Evolutionary conservation across 208 protist species (phyloP), one percentile per base, ranked within the genome.

Genomic region (Crithidia expoeki): DNA sequence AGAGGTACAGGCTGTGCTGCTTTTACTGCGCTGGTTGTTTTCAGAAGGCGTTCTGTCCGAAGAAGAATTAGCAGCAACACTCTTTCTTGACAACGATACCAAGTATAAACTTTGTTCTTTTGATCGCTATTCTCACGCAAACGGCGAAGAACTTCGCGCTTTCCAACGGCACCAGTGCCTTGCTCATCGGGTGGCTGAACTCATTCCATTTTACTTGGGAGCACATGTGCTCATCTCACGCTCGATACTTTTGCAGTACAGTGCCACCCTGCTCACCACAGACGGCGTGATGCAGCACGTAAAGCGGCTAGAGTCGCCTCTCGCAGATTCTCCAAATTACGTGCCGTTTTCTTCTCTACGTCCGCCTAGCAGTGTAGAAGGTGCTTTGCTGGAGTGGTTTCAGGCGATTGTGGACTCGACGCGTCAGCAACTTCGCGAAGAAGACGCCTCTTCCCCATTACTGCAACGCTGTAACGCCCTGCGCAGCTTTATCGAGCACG

Each of bases 141-240:
- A 63, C 25, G n/a, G 42, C 7, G 33, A 34, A 9, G 44, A 72
- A 7, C 12, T 28, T 2, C 27, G 32, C 0, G n/a, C 17, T 2
- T 72, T 79, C 30, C 14, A 32, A 16, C 73, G 50, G 4, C 73
- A 79, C 42, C 64, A 57, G 28, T 33, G 47, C 14, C 53, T 72
- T 21, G 88, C 88, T 4, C 56, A 60, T n/a, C 38, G 32, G 7
- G 68, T 93, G 5, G 74, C 85, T 1, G 53, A 80, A 60, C 30
- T 77, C 2, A 46, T 62, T 9, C 81, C 83, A 0, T 95, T 93
- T 66, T 84, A 83, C 49, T 59, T 93, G 17, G 83, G 81, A 10
- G 79, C 79, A 9, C 90, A 95, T 55, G 56, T 92, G 0, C 23
- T 90, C 23, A 19, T 95, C 23, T 80, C 76, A 3, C 86, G 90